Base-by-base conservation (phyloP, 192 early-diverging fungal genomes). In the Geosiphon pyriformis region DNA sequence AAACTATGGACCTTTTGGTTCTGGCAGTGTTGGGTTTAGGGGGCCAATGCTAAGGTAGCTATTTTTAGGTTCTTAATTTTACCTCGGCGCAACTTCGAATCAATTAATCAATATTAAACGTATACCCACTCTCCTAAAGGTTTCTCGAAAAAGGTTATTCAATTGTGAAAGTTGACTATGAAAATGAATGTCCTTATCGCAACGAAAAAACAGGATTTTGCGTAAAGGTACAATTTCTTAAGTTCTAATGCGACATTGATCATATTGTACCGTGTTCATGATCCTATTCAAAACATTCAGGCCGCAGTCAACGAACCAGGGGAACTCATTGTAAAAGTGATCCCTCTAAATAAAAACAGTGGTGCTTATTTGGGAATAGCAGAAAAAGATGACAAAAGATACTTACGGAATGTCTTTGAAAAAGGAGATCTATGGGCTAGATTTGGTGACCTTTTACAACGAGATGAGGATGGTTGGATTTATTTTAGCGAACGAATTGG, bases 401-500 rank as follows among this genome's bases (percentile, higher is more conserved):
- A 80, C 15, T 61, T 85, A 15, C 35, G 49, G 27, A 55, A 87
- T 73, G 87, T 82, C 10, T 78, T 86, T 68, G 67, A 25, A 23
- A 82, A 89, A 59, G 86, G 79, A 7, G 88, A 90, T 61, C 59
- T 65, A 30, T 87, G 77, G 56, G 67, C 77, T 58, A 71, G 85
- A 3, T 81, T 80, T 48, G 87, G 88, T 3, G 87, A 89, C 71
- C 61, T 88, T 23, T 61, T 89, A 3, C 77, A 78, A 35, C 56
- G 59, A 4, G 77, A 77, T 55, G 54, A 64, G 22, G 76, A 83
- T n/a, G 76, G 80, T 1, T 87, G 76, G 67, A 77, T 76, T 61
- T 85, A 81, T 65, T 89, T 90, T 74, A 79, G 80, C 6, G 87
- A 89, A 49, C 83, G 88, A 25, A 73, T 83, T 23, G 87, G 88